Evolutionary conservation across 805 yeast species (phyloP).

Genomic region (Yarrowia phangngaensis): DNA sequence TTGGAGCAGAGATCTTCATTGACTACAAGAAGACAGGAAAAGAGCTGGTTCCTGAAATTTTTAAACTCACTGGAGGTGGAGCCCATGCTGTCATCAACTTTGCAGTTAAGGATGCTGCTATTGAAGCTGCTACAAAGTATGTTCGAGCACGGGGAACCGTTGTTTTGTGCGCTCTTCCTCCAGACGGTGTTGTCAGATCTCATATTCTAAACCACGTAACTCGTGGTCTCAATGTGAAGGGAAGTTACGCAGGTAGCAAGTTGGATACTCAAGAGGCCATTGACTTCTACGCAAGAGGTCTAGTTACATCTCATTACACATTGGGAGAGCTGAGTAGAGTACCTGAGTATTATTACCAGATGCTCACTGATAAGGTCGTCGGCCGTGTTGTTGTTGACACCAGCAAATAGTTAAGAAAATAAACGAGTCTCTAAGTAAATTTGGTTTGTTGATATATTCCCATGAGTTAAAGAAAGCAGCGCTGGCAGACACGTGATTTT

Average conservation of each 20-base stretch:
- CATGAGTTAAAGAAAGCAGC: no score
- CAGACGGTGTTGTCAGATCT: constrained; percentile 66
- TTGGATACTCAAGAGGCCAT: constrained; percentile 79
- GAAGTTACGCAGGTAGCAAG: constrained; percentile 86
- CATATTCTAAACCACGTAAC: constrained; percentile 70
- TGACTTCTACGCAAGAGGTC: constrained; percentile 68
- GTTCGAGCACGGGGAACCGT: constrained; percentile 66
- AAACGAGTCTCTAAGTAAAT: no score
- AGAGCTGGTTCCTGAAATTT: constrained; percentile 50
- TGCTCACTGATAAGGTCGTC: constrained; percentile 78
- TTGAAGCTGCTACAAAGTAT: constrained; percentile 56
- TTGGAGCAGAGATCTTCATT: constrained; percentile 63
- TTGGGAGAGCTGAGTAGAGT: constrained; percentile 71
- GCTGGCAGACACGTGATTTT: no score
- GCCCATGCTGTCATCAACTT: constrained; percentile 74
- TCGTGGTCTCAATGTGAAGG: constrained; percentile 65
- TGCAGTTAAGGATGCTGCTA: constrained; percentile 67
- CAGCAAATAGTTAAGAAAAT: constrained; percentile 54
- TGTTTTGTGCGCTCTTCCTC: constrained; percentile 73
- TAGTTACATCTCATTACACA: constrained; percentile 68
- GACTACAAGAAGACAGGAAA: constrained; percentile 56
- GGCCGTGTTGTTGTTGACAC: constrained; percentile 90
- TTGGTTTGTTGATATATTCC: no score
- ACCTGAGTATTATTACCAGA: constrained; percentile 64
- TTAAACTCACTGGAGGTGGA: constrained; percentile 63